These are phyloP conservation scores for Epipyxis sp. DNA, from an alignment of 108 stramenopile genomes.

Conservation along the genomic window DNA sequence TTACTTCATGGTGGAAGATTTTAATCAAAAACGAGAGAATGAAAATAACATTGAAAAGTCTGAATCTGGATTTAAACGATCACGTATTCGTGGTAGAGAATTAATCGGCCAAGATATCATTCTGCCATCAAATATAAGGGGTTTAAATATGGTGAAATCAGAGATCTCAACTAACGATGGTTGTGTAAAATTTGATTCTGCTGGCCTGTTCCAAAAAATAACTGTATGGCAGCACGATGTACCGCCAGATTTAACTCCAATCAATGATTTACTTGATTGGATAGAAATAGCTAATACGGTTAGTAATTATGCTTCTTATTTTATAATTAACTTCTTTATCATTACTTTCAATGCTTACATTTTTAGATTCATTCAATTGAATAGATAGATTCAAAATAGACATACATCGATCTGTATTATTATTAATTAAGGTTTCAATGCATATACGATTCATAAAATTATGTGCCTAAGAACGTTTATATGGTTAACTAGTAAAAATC, in stretches of 20 bases:
- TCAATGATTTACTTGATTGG: not conserved
- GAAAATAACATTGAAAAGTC: not conserved
- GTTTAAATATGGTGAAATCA: not conserved
- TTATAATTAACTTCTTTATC: too few relatives aligned
- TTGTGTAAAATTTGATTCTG: not conserved
- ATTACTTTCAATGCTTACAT: too few relatives aligned
- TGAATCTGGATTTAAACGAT: too few relatives aligned
- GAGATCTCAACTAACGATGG: not conserved
- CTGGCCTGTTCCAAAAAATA: not conserved
- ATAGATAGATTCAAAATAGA: too few relatives aligned
- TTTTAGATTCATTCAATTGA: too few relatives aligned
- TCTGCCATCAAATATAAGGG: not conserved
- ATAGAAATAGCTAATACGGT: not conserved
- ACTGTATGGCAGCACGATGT: not conserved
- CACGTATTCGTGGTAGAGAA: not conserved
- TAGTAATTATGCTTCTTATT: too few relatives aligned
- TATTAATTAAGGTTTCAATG: too few relatives aligned
- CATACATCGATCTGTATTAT: too few relatives aligned
- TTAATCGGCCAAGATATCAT: not conserved
- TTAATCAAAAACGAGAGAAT: too few relatives aligned
- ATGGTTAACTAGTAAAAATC: too few relatives aligned
- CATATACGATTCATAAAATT: too few relatives aligned
- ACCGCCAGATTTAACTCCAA: not conserved
- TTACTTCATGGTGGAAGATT: not conserved
- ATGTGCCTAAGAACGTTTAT: too few relatives aligned